Conservation (phyloP, 2,329 filamentous ascomycete species). For the Alternaria brassicae region DNA sequence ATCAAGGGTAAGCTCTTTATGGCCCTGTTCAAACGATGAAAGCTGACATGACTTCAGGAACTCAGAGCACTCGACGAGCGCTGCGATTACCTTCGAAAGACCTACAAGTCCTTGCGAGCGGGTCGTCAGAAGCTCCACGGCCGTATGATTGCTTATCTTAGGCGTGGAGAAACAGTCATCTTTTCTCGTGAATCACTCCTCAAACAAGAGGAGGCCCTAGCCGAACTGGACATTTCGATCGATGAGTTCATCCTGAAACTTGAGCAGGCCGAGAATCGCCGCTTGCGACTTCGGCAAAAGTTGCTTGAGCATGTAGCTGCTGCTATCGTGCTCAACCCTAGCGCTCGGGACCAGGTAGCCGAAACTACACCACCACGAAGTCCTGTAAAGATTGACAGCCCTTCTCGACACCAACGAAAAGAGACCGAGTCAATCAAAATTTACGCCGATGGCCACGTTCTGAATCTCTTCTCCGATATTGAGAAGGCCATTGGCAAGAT, state of each 20-base stretch:
- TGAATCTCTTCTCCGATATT: slow-evolving; percentile 53
- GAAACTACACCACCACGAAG: slow-evolving; percentile 50
- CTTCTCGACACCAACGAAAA: slow-evolving; percentile 41
- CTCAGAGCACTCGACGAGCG: slow-evolving; percentile 78
- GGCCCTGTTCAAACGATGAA: neutral
- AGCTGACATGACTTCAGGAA: slow-evolving; percentile 60
- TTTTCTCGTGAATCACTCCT: slow-evolving; percentile 78
- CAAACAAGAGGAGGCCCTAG: slow-evolving; percentile 80
- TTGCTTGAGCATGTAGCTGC: slow-evolving; percentile 82
- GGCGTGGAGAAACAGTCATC: slow-evolving; percentile 71
- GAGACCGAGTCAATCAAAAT: slow-evolving; percentile 54
- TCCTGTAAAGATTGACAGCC: slow-evolving; percentile 49
- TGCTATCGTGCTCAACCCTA: slow-evolving; percentile 55
- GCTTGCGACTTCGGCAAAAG: slow-evolving; percentile 78
- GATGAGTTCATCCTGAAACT: slow-evolving; percentile 82
- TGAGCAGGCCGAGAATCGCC: slow-evolving; percentile 80
- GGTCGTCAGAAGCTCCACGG: slow-evolving; percentile 78
- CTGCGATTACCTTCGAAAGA: slow-evolving; percentile 78
- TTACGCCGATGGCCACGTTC: slow-evolving; percentile 53
- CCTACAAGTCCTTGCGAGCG: slow-evolving; percentile 75
- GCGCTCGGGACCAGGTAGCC: slow-evolving; percentile 35
- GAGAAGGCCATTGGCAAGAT: slow-evolving; percentile 53
- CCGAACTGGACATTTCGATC: slow-evolving; percentile 77
- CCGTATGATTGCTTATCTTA: slow-evolving; percentile 78
- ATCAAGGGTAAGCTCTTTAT: slow-evolving; percentile 61